Percentiles rank a stretch among this genome's conserved stretches.
Conservation (phyloP, 225 moss, liverwort and hornwort genomes). For the Pseudoscleropodium purum region DNA sequence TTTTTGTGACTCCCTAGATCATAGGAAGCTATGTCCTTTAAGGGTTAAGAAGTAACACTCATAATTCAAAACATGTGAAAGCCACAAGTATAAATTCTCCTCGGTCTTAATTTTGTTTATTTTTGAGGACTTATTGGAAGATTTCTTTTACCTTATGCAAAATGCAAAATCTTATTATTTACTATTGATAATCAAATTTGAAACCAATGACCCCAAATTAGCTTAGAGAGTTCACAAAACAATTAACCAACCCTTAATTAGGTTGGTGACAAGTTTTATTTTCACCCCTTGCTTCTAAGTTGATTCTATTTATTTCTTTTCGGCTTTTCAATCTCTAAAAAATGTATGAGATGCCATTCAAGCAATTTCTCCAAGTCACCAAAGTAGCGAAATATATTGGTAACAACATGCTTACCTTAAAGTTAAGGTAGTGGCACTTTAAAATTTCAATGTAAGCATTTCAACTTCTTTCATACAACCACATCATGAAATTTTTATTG, state of each 20-base stretch:
- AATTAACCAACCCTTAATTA: not conserved
- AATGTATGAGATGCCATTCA: not conserved
- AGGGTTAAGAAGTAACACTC: not conserved
- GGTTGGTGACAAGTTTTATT: not conserved
- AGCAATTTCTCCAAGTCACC: not conserved
- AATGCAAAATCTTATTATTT: not conserved
- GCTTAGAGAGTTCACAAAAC: rapidly evolving
- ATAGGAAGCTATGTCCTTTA: no score
- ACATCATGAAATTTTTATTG: not conserved
- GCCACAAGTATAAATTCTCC: not conserved
- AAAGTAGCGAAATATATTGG: not conserved
- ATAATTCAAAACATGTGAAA: not conserved
- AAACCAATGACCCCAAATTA: not conserved
- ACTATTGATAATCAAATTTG: not conserved
- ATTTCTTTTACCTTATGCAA: not conserved
- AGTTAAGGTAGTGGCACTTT: not conserved
- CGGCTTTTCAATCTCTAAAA: rapidly evolving
- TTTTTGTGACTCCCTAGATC: no score
- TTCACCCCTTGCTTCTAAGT: not conserved
- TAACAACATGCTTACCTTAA: not conserved
- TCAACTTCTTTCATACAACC: rapidly evolving
- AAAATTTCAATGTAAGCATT: not conserved
- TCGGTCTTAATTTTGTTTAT: rapidly evolving
- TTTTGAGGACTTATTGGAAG: not conserved
- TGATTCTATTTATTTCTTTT: not conserved